Evolutionary conservation across 2,329 filamentous ascomycete species (phyloP), one percentile per base, ranked within the genome.

Genomic region (Scedosporium boydii): DNA sequence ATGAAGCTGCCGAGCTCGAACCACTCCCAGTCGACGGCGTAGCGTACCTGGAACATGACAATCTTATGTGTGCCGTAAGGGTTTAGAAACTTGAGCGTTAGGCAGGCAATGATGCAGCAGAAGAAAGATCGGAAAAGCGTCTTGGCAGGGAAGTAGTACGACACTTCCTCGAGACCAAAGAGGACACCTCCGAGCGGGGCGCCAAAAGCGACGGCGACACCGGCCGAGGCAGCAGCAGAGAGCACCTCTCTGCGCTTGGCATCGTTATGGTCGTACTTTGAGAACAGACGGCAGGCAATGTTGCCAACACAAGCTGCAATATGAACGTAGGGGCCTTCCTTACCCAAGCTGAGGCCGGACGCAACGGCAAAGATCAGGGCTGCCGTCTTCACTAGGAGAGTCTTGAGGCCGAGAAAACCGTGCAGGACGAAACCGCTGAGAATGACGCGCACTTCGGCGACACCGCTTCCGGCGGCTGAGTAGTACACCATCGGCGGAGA

Each of bases 101-200:
- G 76, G 0, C 95, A 92, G 1, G 95, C 93, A 38, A 89, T 88
- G 68, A 98, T 98, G 74, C 93, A 98, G 78, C 93, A 98, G 76
- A 98, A 98, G 75, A 99, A 99, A 0, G 95, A 98, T 61, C 95
- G 82, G 78, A 99, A 99, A 7, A 99, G 82, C 0, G 93, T 98
- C 77, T 99, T 98, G 5, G 93, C 91, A 0, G 95, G 93, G 73
- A 98, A 98, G 75, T 98, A 98, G 74, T 98, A 98, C 68, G 90
- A 86, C 65, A 98, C 93, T 80, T 98, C 95, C 75, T 99, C 95
- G 34, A 98, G 76, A 41, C 91, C 92, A 74, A 98, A 98, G 2
- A 98, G 80, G 1, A 97, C 92, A 60, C 93, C 93, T 7, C 92
- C 91, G 0, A 86, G 71, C 51, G 93, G 93, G 1, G 93, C 92